Evolutionary conservation across 2,329 filamentous ascomycete species (phyloP).

Genomic region (Claviceps sp.): DNA sequence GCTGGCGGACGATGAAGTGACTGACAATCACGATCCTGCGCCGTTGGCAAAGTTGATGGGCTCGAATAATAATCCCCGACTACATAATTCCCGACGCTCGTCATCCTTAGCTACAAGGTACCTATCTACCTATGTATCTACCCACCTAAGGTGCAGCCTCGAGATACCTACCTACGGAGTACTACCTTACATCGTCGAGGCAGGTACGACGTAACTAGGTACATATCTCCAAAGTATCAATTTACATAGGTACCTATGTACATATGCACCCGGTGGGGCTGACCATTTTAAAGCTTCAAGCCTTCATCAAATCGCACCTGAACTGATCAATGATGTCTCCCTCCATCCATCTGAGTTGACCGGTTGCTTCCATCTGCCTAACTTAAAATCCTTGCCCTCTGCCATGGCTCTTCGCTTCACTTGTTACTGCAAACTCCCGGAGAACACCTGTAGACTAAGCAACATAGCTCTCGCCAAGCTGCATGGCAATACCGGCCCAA

Average conservation of each 20-base stretch:
- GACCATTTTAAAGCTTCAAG: no score
- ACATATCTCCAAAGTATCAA: no score
- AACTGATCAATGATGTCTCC: no score
- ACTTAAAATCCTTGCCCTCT: neutral
- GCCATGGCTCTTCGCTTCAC: neutral
- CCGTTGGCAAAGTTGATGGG: slow-evolving; percentile 3
- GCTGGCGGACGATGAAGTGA: neutral
- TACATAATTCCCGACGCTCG: neutral
- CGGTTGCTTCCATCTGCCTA: neutral
- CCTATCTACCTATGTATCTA: no score
- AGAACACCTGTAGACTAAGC: neutral
- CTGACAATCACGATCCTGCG: neutral
- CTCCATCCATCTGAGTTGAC: neutral
- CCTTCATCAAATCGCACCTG: no score
- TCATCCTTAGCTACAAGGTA: no score
- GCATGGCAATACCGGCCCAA: neutral
- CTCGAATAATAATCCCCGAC: neutral
- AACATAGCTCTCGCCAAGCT: neutral
- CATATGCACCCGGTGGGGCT: no score
- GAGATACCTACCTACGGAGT: no score
- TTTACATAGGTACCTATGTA: no score
- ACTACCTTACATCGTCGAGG: no score
- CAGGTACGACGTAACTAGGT: no score
- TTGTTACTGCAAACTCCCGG: neutral
- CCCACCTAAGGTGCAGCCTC: no score